Conservation (phyloP, 495 filamentous ascomycete genomes). For the Evernia prunastri region DNA sequence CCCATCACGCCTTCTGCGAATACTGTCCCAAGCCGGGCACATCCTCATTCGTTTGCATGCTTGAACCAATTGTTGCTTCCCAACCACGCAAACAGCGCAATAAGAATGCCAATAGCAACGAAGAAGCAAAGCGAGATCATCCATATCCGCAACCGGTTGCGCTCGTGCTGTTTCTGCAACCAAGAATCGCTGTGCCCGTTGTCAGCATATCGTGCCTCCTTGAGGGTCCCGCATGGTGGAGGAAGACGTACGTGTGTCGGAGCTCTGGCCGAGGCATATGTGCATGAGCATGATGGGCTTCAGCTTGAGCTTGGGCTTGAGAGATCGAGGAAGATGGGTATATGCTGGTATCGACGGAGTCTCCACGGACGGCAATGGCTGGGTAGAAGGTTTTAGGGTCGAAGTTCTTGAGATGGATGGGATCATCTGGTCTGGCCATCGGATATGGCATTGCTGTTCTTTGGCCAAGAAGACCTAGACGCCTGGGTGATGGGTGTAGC, state of each 20-base stretch:
- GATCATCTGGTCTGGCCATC: conserved; percentile 9
- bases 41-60: conserved; percentile 3
- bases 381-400: conserved; percentile 25
- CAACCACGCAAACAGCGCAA: conserved; percentile 28
- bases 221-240: background rate
- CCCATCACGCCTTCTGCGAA: background rate
- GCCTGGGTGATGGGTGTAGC: background rate
- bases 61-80: conserved; percentile 23
- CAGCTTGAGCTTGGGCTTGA: conserved; percentile 5
- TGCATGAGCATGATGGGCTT: background rate
- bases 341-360: conserved; percentile 15
- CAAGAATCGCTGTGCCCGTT: conserved; percentile 33
- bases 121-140: conserved; percentile 36
- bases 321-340: conserved; percentile 19
- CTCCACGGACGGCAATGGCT: conserved; percentile 17
- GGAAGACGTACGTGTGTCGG: conserved; percentile 9
- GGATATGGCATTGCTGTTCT: conserved; percentile 14
- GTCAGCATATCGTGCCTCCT: conserved; percentile 9
- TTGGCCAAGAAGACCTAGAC: conserved; percentile 1
- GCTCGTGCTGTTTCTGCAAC: conserved; percentile 32
- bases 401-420: conserved; percentile 20
- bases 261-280: conserved; percentile 7
- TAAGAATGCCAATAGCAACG: conserved; percentile 32
- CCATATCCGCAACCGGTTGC: conserved; percentile 35
- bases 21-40: background rate